phyloP scores from a whole-genome alignment of 2,329 filamentous ascomycete species.

The Phialemonium atrogriseum region DNA sequence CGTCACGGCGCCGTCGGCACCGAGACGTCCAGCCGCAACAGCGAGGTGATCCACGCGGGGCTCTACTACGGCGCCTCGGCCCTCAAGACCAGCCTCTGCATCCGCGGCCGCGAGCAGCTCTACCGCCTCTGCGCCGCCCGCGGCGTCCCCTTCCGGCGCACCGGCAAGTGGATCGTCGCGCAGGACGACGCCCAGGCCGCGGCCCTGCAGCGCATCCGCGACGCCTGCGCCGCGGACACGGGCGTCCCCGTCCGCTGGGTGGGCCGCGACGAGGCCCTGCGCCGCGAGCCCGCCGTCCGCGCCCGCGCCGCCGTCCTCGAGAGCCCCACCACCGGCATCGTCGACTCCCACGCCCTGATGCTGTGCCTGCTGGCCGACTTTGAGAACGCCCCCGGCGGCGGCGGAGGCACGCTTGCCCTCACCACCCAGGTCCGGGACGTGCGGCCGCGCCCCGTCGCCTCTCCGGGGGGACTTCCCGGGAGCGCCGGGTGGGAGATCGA shows the following conservation, averaged over 20 bases:
- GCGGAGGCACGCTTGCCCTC: constrained; percentile 70
- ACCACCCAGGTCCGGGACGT: constrained; percentile 57
- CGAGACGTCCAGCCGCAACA: constrained; percentile 85
- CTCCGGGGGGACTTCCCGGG: constrained; percentile 28
- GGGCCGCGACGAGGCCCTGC: constrained; percentile 47
- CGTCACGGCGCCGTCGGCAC: constrained; percentile 67
- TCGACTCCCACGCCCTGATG: constrained; percentile 85
- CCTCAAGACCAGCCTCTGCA: constrained; percentile 78
- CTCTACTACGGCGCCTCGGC: constrained; percentile 74
- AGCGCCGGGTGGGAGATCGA: constrained; percentile 61
- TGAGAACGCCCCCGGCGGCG: constrained; percentile 60
- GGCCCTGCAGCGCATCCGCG: constrained; percentile 46
- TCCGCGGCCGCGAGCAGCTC: constrained; percentile 66
- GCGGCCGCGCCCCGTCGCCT: constrained; percentile 29
- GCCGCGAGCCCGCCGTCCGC: constrained; percentile 66
- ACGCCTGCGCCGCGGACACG: constrained; percentile 29
- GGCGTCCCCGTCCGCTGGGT: constrained; percentile 68
- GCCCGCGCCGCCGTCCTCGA: constrained; percentile 71
- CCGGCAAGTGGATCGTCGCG: constrained; percentile 92
- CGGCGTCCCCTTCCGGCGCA: constrained; percentile 62
- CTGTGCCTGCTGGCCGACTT: constrained; percentile 67
- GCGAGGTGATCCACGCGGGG: constrained; percentile 93
- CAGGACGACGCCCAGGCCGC: constrained; percentile 64
- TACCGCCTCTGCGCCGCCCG: constrained; percentile 68
- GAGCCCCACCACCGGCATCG: constrained; percentile 77